Conservation (phyloP, 306 rosid genomes). For the barrel medic (Medicago truncatula) region MtrunA17r5.0-ANR NC_053049.1:28713501-28714000, state of each 20-base stretch:
- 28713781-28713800: slow-evolving; percentile 18
- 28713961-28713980: slow-evolving; percentile 21
- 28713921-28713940: slow-evolving; percentile 15
- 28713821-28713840: slow-evolving; percentile 8
- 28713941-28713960: slow-evolving; percentile 13
- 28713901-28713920: not conserved
- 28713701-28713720: slow-evolving; percentile 2
- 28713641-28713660: slow-evolving; percentile 13
- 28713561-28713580: slow-evolving; percentile 68
- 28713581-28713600: slow-evolving; percentile 37
- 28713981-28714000: slow-evolving; percentile 10
- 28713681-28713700: slow-evolving; percentile 7
- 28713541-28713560: slow-evolving; percentile 87
- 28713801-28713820: slow-evolving; percentile 23
- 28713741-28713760: slow-evolving; percentile 21
- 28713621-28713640: slow-evolving; percentile 11
- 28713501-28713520: slow-evolving; percentile 84
- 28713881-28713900: slow-evolving; percentile 1
- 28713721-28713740: slow-evolving; percentile 34
- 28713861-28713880: slow-evolving; percentile 1
- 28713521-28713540: slow-evolving; percentile 87
- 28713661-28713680: slow-evolving; percentile 31
- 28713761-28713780: not conserved
- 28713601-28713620: not conserved
- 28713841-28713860: slow-evolving; percentile 11